Percentiles rank a stretch among this genome's conserved stretches.
These are phyloP conservation scores for Neurospora intermedia DNA, from an alignment of 495 filamentous ascomycete genomes.

Conservation along the genomic window DNA sequence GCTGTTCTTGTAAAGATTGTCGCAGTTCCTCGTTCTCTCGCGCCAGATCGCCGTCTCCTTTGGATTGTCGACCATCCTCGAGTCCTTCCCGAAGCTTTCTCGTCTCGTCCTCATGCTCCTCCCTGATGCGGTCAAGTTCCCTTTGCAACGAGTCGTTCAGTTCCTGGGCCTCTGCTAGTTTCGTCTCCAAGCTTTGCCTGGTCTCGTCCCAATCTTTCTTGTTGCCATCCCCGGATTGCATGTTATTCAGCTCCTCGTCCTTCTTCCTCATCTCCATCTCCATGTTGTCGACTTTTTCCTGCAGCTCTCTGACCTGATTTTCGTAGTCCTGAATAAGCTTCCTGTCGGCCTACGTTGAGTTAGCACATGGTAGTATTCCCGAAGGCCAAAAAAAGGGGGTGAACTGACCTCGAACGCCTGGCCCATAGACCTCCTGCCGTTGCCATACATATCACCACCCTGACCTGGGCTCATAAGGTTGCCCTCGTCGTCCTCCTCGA, in stretches of 20 bases:
- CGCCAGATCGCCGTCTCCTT: slow-evolving; percentile 50
- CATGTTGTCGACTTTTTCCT: slow-evolving; percentile 62
- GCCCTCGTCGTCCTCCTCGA: slow-evolving; percentile 84
- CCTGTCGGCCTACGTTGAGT: slow-evolving; percentile 45
- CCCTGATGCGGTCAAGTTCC: slow-evolving; percentile 63
- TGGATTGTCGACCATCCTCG: slow-evolving; percentile 38
- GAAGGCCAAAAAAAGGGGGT: not conserved
- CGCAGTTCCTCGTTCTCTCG: slow-evolving; percentile 65
- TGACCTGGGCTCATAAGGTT: slow-evolving; percentile 26
- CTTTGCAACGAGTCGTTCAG: slow-evolving; percentile 64
- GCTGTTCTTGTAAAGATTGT: slow-evolving; percentile 57
- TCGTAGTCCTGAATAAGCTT: slow-evolving; percentile 68
- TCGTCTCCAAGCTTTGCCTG: slow-evolving; percentile 62
- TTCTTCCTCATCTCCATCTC: slow-evolving; percentile 47
- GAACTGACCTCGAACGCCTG: slow-evolving; percentile 40
- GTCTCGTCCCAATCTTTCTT: slow-evolving; percentile 66
- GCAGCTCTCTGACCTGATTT: slow-evolving; percentile 59
- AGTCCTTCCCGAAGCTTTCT: slow-evolving; percentile 54
- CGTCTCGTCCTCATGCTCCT: slow-evolving; percentile 54
- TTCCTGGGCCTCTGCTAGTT: slow-evolving; percentile 65
- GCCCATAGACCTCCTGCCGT: slow-evolving; percentile 38
- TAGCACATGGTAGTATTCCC: not conserved
- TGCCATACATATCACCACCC: slow-evolving; percentile 57
- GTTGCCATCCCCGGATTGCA: slow-evolving; percentile 36
- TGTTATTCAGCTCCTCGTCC: slow-evolving; percentile 35